These are phyloP conservation scores for Thamnidium elegans DNA, from an alignment of 192 early-diverging fungal genomes.

Conservation along the genomic window DNA sequence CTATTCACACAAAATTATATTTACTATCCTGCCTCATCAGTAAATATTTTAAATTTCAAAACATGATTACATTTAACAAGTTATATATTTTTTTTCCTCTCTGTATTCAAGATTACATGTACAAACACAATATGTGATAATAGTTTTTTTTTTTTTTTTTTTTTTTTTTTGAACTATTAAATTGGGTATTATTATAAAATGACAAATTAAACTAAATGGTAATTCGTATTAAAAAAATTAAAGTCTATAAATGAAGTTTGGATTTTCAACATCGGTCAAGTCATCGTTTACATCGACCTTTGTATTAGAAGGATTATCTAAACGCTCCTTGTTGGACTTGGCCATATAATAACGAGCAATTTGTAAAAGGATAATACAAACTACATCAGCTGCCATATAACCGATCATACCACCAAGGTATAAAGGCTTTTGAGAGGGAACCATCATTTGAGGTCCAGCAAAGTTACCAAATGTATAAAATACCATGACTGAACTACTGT, in stretches of 20 bases:
- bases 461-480: slow-evolving; percentile 32
- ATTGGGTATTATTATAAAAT: not conserved
- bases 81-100: too few relatives aligned
- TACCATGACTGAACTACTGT: slow-evolving; percentile 9
- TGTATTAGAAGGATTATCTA: not conserved
- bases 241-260: slow-evolving; percentile 22
- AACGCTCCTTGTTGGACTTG: slow-evolving; percentile 9
- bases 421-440: slow-evolving; percentile 18
- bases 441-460: slow-evolving; percentile 26
- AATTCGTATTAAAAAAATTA: slow-evolving; percentile 1
- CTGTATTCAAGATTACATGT: too few relatives aligned
- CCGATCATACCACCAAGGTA: slow-evolving; percentile 30
- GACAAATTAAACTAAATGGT: not conserved
- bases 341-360: slow-evolving; percentile 16
- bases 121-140: too few relatives aligned
- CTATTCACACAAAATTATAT: too few relatives aligned
- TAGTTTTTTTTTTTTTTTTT: too few relatives aligned
- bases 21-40: too few relatives aligned
- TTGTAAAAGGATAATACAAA: slow-evolving; percentile 12
- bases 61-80: too few relatives aligned
- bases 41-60: too few relatives aligned
- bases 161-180: not conserved
- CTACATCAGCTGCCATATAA: slow-evolving; percentile 17
- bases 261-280: slow-evolving; percentile 24
- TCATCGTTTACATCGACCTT: slow-evolving; percentile 17